These are phyloP conservation scores for Fremontodendron californicum DNA, from an alignment of 345 rosid species.

Conservation along the genomic window DNA sequence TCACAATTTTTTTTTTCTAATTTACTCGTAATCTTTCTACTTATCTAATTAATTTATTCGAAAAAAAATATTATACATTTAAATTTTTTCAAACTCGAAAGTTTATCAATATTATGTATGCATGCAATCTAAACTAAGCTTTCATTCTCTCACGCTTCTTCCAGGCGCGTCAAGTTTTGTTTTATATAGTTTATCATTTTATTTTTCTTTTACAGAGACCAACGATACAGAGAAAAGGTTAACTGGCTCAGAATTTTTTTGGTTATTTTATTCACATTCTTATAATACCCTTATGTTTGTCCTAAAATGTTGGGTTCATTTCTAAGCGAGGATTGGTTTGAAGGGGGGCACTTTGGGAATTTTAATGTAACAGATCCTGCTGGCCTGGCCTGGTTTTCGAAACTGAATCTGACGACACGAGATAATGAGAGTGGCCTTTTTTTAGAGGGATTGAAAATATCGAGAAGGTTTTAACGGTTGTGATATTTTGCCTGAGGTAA, in stretches of 20 bases:
- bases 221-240: constrained; percentile 15
- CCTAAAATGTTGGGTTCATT: not conserved
- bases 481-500: constrained; percentile 19
- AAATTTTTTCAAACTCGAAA: too few species aligned
- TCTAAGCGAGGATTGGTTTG: not conserved
- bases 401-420: constrained; percentile 45
- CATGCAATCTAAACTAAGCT: too few species aligned
- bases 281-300: constrained; percentile 9
- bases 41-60: too few species aligned
- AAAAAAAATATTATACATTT: too few species aligned
- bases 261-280: not conserved
- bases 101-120: too few species aligned
- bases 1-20: too few species aligned
- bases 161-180: not conserved
- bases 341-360: constrained; percentile 14
- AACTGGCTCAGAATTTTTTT: constrained; percentile 21
- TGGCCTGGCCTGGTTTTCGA: constrained; percentile 43
- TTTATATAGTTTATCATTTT: too few species aligned
- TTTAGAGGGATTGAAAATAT: constrained; percentile 24
- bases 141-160: not conserved
- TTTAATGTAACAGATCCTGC: constrained; percentile 15
- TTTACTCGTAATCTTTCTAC: too few species aligned
- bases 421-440: constrained; percentile 32
- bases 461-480: constrained; percentile 33
- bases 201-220: constrained; percentile 30